Percentiles rank a stretch among this genome's conserved stretches.
These are phyloP conservation scores for Saccharomyces kudriavzevii DNA, from an alignment of 805 yeast species.

Conservation along the genomic window DNA sequence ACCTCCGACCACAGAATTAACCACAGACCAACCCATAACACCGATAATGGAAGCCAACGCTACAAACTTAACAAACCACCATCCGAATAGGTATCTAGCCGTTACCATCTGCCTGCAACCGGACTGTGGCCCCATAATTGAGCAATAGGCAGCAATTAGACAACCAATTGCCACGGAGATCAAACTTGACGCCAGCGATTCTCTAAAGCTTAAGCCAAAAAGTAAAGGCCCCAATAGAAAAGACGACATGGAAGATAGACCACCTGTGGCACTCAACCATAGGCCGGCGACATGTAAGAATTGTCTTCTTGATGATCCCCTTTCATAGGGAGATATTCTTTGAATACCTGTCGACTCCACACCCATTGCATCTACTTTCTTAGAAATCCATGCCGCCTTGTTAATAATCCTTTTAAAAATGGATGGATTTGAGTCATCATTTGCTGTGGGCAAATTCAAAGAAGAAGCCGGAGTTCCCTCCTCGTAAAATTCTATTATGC, in stretches of 20 bases:
- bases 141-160: constrained; percentile 69
- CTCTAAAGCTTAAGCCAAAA: constrained; percentile 60
- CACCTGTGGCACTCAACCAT: constrained; percentile 83
- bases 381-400: constrained; percentile 27
- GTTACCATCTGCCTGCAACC: constrained; percentile 87
- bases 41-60: constrained; percentile 67
- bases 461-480: background rate
- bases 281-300: constrained; percentile 52
- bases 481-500: background rate
- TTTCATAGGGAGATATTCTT: constrained; percentile 58
- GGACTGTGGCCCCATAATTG: constrained; percentile 83
- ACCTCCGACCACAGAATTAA: constrained; percentile 84
- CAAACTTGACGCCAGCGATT: constrained; percentile 54
- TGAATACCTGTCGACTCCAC: constrained; percentile 79
- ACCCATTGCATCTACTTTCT: constrained; percentile 45
- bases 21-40: constrained; percentile 87
- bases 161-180: constrained; percentile 64
- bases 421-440: background rate
- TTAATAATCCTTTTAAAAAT: background rate
- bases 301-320: constrained; percentile 37
- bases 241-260: constrained; percentile 83
- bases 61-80: constrained; percentile 74
- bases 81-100: constrained; percentile 73
- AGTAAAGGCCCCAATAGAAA: constrained; percentile 68
- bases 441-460: background rate